These are phyloP conservation scores for Plenodomus lindquistii DNA, from an alignment of 2,329 filamentous ascomycete species.

Conservation along the genomic window DNA sequence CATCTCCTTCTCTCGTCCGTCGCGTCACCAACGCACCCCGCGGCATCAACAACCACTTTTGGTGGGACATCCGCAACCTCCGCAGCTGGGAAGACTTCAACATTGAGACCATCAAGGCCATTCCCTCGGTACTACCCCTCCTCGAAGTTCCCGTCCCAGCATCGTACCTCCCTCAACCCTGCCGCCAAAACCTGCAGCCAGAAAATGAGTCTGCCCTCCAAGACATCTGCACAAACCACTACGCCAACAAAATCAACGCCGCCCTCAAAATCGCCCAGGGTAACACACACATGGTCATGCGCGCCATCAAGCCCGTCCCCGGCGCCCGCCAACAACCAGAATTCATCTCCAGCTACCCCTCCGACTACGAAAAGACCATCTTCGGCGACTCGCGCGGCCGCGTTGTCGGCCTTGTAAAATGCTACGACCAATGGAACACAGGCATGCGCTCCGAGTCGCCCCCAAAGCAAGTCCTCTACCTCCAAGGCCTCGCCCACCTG, in stretches of 20 bases:
- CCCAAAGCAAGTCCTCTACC: slow-evolving; percentile 84
- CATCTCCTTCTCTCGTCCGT: slow-evolving; percentile 79
- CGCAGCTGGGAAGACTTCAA: slow-evolving; percentile 83
- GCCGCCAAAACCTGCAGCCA: slow-evolving; percentile 65
- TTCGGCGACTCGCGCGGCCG: slow-evolving; percentile 57
- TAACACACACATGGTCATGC: slow-evolving; percentile 61
- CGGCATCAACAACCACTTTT: slow-evolving; percentile 79
- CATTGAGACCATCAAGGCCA: slow-evolving; percentile 68
- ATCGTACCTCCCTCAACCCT: slow-evolving; percentile 63
- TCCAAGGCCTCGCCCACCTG: slow-evolving; percentile 81
- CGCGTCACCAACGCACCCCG: slow-evolving; percentile 73
- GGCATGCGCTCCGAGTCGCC: slow-evolving; percentile 87
- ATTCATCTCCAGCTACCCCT: slow-evolving; percentile 67
- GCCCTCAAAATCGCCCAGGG: slow-evolving; percentile 77
- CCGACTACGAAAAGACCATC: slow-evolving; percentile 55
- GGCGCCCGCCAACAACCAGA: slow-evolving; percentile 62
- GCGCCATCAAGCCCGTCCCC: slow-evolving; percentile 39
- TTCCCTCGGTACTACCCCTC: slow-evolving; percentile 73
- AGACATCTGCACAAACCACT: slow-evolving; percentile 74
- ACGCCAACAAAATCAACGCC: slow-evolving; percentile 84
- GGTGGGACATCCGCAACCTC: slow-evolving; percentile 93
- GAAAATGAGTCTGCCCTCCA: slow-evolving; percentile 79
- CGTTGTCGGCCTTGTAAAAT: slow-evolving; percentile 84
- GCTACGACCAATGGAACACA: slow-evolving; percentile 93
- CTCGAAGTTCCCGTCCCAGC: slow-evolving; percentile 65